A percentile compares a stretch with the other conserved stretches of the same genome.
Conservation (phyloP, 768 basidiomycete genomes). For the Phaeolepiota aurea region DNA sequence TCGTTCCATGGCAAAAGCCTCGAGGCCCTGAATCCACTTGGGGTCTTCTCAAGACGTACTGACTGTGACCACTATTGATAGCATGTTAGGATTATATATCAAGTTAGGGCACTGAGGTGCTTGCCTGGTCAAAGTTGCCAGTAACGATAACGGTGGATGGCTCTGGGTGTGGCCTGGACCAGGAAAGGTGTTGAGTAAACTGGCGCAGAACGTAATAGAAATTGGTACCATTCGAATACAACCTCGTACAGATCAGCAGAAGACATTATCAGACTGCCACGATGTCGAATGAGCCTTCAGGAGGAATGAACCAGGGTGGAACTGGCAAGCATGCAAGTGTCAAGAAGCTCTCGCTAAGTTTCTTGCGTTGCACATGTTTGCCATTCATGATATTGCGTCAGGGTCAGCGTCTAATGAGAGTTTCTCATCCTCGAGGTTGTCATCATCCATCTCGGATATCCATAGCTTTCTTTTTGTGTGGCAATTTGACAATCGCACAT, state of each 20-base stretch:
- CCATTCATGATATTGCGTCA: slow-evolving; percentile 5
- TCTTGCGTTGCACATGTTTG: slow-evolving; percentile 25
- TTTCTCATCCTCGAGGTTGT: no score
- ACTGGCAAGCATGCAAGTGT: slow-evolving; percentile 5
- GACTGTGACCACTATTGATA: slow-evolving; percentile 51
- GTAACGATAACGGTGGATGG: slow-evolving; percentile 59
- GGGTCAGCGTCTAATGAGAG: no score
- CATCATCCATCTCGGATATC: no score
- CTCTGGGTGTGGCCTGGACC: slow-evolving; percentile 47
- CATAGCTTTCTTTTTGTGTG: no score
- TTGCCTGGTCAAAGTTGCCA: slow-evolving; percentile 72
- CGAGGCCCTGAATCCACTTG: slow-evolving; percentile 46
- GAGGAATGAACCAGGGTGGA: neutral
- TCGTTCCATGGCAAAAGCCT: slow-evolving; percentile 52
- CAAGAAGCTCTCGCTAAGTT: neutral
- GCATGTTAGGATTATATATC: neutral
- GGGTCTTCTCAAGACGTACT: slow-evolving; percentile 41
- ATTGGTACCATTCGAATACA: slow-evolving; percentile 40
- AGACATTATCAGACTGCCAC: slow-evolving; percentile 11
- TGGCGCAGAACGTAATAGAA: neutral
- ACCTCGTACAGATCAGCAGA: slow-evolving; percentile 38
- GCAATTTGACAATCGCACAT: no score
- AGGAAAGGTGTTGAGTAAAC: slow-evolving; percentile 6
- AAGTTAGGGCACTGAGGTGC: slow-evolving; percentile 12
- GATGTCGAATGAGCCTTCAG: slow-evolving; percentile 3